Base-by-base conservation (phyloP, 495 filamentous ascomycete species). In the Trichocladium uniseriatum region DNA sequence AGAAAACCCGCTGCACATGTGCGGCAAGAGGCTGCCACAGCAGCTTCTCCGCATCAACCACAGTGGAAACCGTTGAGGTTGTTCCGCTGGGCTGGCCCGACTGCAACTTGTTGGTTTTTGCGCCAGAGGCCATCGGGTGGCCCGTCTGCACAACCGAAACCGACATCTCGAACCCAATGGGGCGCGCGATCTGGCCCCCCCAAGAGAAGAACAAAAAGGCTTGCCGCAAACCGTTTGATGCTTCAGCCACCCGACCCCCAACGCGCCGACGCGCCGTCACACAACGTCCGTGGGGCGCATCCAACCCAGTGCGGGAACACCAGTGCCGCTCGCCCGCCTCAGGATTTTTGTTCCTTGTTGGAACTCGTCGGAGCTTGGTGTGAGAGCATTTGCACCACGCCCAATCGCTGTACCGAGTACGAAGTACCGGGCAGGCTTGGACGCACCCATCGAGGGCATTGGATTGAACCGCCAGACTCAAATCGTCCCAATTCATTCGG, bases 241-340 rank as follows among this genome's bases (percentile, higher is more conserved):
- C 34, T 38, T n/a, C 48, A 44, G 40, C 46, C 46, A 42, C 16
- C 18, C 36, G 22, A 36, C 39, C 34, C 21, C 38, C 47, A 35
- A 49, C 52, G 45, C 45, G 51, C 51, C 45, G 45, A 48, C 46
- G 45, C 45, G 52, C 45, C 36, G 52, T 54, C 39, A 49, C 52
- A 54, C 52, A 40, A 44, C 32, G 14, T 35, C 8, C 37, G 27
- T n/a, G n/a, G n/a, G n/a, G n/a, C n/a, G 37, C 45, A 9, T 32
- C 36, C 31, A 43, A 43, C 29, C 38, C 29, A 51, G 48, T 51
- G 31, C 43, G 16, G 10, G 18, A 28, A 8, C 6, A 20, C 38
- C 38, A 43, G 38, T 53, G 44, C 51, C 51, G 22, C 32, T 38
- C 36, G 45, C 39, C 22, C 32, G 38, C 51, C 34, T 48, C 44